Evolutionary conservation across 2,329 filamentous ascomycete species (phyloP), one percentile per base, ranked within the genome.

Genomic region (Sclerotinia trifoliorum): DNA sequence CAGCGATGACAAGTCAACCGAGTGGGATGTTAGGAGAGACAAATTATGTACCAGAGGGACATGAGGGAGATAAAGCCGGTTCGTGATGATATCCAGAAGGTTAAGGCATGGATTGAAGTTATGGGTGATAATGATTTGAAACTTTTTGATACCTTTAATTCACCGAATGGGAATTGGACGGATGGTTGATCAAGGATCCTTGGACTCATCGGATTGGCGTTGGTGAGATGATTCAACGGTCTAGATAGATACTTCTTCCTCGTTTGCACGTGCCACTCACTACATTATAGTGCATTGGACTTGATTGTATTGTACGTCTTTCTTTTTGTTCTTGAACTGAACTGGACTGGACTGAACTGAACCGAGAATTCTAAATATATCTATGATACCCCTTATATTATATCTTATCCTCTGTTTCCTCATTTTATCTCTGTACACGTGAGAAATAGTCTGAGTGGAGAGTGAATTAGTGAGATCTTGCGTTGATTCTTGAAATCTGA

Each of bases 21-120:
- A 29, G 39, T 8, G 44, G n/a, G 1, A 51, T 90, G 82, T 78
- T 92, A 24, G 89, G 89, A 29, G 89, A 90, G 78, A 92, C 89
- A 46, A 90, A 82, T 74, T 91, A 91, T 74, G 85, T 87, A 35
- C 88, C 89, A 1, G 89, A 92, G 55, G 81, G 87, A 66, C 84
- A 87, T 66, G 75, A 70, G 3, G 75, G 35, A 1, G 21, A n/a
- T 55, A 55, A 35, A 2, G 26, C 17, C 10, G 19, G 29, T 35
- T 55, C 52, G 32, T 57, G 32, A 57, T 39, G 32, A 57, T 2
- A 7, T 24, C 21, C 5, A 3, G 10, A 21, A 15, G n/a, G 32
- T 13, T 55, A 19, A 2, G 54, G 42, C 3, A n/a, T 61, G 19
- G 32, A 7, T 35, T n/a, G 5, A 48, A 15, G 7, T 35, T 32